These are phyloP conservation scores for Streptanthus diversifolius DNA, from an alignment of 345 rosid species.

Conservation along the genomic window DNA sequence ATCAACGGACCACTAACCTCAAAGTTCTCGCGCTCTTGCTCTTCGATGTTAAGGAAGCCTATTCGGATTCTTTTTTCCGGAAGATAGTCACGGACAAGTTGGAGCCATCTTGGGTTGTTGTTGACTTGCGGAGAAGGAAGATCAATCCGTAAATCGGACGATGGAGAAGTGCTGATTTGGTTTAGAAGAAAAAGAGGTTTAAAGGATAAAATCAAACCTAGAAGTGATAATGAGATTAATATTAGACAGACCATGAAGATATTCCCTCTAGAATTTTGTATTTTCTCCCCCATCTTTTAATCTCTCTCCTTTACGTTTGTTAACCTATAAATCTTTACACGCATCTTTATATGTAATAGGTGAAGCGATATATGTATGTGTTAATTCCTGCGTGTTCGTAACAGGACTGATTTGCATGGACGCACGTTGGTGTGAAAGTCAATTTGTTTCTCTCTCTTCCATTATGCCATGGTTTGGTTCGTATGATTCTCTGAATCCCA, in stretches of 20 bases:
- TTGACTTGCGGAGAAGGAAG: neutral
- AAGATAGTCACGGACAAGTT: slow-evolving; percentile 33
- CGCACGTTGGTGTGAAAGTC: slow-evolving; percentile 39
- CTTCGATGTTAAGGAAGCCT: slow-evolving; percentile 53
- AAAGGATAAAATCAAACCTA: slow-evolving; percentile 36
- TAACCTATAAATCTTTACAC: neutral
- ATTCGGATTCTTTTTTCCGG: slow-evolving; percentile 37
- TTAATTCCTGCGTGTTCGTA: neutral
- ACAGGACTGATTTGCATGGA: slow-evolving; percentile 36
- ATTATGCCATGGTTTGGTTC: neutral
- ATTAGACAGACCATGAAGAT: slow-evolving; percentile 41
- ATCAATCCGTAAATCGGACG: neutral
- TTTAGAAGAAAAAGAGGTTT: neutral
- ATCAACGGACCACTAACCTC: slow-evolving; percentile 23
- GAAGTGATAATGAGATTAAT: slow-evolving; percentile 40
- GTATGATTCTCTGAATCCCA: neutral
- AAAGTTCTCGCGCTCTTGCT: neutral
- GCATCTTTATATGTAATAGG: neutral
- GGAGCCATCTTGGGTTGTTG: slow-evolving; percentile 41
- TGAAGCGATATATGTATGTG: neutral
- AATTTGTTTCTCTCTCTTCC: neutral
- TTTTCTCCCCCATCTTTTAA: slow-evolving; percentile 40
- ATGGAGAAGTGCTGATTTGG: slow-evolving; percentile 17
- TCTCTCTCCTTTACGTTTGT: neutral
- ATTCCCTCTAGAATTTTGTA: slow-evolving; percentile 31